Conservation (phyloP, 78 protist species). For the Carpediemonas membranifera region DNA sequence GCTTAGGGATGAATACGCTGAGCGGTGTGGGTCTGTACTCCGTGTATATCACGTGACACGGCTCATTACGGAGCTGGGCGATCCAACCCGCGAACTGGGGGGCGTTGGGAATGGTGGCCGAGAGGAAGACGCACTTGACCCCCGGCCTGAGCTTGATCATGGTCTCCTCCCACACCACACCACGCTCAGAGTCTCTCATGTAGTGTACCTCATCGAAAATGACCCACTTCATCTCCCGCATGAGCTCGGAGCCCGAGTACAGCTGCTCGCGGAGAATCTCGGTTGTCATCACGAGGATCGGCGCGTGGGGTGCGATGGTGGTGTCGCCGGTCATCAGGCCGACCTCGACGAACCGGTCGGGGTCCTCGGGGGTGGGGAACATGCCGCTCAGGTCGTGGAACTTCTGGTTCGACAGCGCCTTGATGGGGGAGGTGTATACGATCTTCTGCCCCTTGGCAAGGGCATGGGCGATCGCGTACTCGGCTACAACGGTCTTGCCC, state of each 20-base stretch:
- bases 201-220: constrained; percentile 82
- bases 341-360: constrained; percentile 32
- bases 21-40: constrained; percentile 85
- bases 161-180: constrained; percentile 88
- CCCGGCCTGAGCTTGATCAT: constrained; percentile 54
- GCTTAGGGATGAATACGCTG: too few relatives aligned
- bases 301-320: constrained; percentile 19
- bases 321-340: constrained; percentile 86
- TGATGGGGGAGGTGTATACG: constrained; percentile 73
- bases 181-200: constrained; percentile 59
- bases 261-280: constrained; percentile 87
- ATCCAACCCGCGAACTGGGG: constrained; percentile 70
- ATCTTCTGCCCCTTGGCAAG: constrained; percentile 46
- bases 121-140: constrained; percentile 65
- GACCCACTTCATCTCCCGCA: constrained; percentile 70
- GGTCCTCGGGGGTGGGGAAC: too few relatives aligned
- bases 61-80: neutral
- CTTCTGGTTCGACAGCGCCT: constrained; percentile 77
- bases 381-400: constrained; percentile 47
- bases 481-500: too few relatives aligned
- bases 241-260: constrained; percentile 79
- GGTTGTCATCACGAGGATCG: constrained; percentile 64
- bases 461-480: constrained; percentile 66
- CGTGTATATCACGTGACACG: constrained; percentile 64
- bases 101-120: constrained; percentile 81